Evolutionary conservation across 495 filamentous ascomycete species (phyloP).

Genomic region (Penicillium samsonianum): DNA sequence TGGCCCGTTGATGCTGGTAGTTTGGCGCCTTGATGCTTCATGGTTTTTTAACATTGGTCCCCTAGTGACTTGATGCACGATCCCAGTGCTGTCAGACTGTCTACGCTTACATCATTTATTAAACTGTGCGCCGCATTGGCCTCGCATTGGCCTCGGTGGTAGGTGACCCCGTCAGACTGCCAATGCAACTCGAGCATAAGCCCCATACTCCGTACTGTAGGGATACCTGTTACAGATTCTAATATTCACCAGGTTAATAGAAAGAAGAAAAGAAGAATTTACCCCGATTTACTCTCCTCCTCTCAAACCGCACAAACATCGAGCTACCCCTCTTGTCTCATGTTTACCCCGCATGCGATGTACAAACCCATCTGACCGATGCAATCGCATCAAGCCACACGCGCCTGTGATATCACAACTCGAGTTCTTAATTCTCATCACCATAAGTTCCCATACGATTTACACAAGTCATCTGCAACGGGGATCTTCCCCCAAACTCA

Average conservation of each 20-base stretch:
- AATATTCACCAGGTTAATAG: neutral
- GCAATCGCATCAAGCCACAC: constrained; percentile 8
- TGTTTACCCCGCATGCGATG: constrained; percentile 8
- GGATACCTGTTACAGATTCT: neutral
- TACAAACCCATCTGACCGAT: constrained; percentile 23
- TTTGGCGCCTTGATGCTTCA: constrained; percentile 24
- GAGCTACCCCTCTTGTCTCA: neutral
- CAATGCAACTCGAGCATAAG: constrained; percentile 5
- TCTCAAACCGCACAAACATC: constrained; percentile 1
- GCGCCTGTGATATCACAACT: constrained; percentile 18
- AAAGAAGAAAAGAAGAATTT: neutral
- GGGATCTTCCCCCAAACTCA: constrained; percentile 10
- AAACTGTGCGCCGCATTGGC: neutral
- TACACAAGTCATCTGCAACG: constrained; percentile 13
- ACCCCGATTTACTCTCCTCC: neutral
- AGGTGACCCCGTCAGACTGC: neutral
- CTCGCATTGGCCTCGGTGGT: neutral
- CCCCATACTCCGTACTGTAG: neutral
- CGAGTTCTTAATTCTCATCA: constrained; percentile 7
- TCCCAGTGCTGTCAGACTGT: constrained; percentile 20
- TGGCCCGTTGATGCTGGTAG: constrained; percentile 14
- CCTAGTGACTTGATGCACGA: constrained; percentile 12
- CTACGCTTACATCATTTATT: constrained; percentile 25
- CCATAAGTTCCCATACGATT: neutral
- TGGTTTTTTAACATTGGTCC: constrained; percentile 14